phyloP scores from a whole-genome alignment of 2,329 filamentous ascomycete genomes.

The Dothistroma septosporum region DNA sequence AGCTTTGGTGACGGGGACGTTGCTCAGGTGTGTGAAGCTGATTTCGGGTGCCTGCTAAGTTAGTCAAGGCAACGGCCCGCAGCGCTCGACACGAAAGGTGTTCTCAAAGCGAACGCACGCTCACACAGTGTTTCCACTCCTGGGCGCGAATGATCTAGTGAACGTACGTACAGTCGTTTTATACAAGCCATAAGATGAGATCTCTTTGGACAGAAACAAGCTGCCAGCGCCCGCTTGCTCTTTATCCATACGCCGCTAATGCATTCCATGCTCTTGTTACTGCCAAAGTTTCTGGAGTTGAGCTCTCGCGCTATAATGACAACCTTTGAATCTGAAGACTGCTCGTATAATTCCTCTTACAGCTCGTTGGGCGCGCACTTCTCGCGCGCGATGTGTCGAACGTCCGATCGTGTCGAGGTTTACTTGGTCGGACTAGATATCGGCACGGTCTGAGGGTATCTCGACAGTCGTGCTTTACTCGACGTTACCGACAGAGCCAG shows the following conservation, averaged over 20 bases:
- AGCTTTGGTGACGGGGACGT: not conserved
- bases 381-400: not conserved
- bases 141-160: not conserved
- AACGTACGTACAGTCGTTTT: conserved; percentile 17
- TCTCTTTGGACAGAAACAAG: conserved; percentile 5
- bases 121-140: not conserved
- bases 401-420: not conserved
- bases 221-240: conserved; percentile 10
- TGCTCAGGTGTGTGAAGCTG: too few species aligned
- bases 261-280: conserved; percentile 4
- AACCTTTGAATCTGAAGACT: conserved; percentile 1
- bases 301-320: not conserved
- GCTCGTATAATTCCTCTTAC: not conserved
- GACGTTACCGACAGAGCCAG: conserved; percentile 29
- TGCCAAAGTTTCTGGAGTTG: not conserved
- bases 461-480: conserved; percentile 22
- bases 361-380: not conserved
- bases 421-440: not conserved
- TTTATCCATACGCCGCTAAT: conserved; percentile 10
- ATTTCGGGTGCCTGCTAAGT: not conserved
- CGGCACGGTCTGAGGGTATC: not conserved
- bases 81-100: not conserved
- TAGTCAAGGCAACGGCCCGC: not conserved
- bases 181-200: conserved; percentile 16
- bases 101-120: not conserved